Evolutionary conservation across 495 filamentous ascomycete genomes (phyloP), one percentile per base, ranked within the genome.

Genomic region (Stereocaulon alpinum): DNA sequence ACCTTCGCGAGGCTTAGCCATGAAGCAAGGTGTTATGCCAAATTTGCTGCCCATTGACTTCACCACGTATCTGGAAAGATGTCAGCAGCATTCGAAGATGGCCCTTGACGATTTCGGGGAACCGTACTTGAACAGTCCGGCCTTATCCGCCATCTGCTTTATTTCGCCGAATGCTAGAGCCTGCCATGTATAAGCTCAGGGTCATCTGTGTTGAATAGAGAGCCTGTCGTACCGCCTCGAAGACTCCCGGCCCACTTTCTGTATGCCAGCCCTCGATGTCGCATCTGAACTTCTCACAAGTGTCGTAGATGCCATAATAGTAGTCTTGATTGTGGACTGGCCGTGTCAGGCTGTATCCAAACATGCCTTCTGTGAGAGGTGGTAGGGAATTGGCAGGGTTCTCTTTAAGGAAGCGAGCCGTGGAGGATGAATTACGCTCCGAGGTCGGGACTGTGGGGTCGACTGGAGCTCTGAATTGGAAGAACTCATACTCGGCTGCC

Each of bases 251-350:
- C 7, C 93, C 93, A 65, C 84, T 91, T 73, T 98, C 93, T 10
- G 93, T 96, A 71, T 98, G 93, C 93, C 93, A 98, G 12, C 93
- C 89, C 69, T 98, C 93, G 22, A 97, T 85, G 62, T 82, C 78
- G 68, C 90, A 92, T 40, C 81, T 76, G 72, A 98, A 96, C 40
- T 82, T 76, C 60, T 81, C 79, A 71, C 92, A 95, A 0, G 86
- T 79, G 61, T 95, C 82, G 69, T 88, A 96, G 29, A 96, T 83
- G 29, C 85, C 86, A 66, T 98, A 96, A 66, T 88, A 98, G 68
- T 93, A 98, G 20, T 91, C 90, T 70, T 93, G 84, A 64, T 98
- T 96, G 64, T 95, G 89, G 22, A 90, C 80, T 0, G 93, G 88
- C 14, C 91, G 78, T n/a, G 90, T 95, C 66, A 98, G 74, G 63